Conservation (phyloP, 1,139 yeast species). For the Hyphopichia fennica region DNA sequence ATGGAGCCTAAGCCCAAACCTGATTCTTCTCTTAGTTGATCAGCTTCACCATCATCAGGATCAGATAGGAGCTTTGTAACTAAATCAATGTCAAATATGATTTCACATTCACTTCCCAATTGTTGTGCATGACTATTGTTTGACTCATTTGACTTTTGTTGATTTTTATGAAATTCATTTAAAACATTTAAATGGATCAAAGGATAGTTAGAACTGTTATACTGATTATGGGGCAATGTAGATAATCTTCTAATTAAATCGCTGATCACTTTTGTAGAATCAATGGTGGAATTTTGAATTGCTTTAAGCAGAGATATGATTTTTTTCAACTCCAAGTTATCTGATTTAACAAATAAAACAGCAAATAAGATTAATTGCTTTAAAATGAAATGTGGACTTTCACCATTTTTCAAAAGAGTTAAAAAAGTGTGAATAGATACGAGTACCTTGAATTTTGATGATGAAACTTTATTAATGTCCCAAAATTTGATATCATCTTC, state of each 20-base stretch:
- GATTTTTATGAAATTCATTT: slow-evolving; percentile 5
- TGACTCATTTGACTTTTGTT: slow-evolving; percentile 2
- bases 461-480: slow-evolving; percentile 4
- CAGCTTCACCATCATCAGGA: slow-evolving; percentile 1
- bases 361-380: slow-evolving; percentile 27
- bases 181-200: slow-evolving; percentile 2
- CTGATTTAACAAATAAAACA: slow-evolving; percentile 15
- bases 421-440: slow-evolving; percentile 10
- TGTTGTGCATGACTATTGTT: not conserved
- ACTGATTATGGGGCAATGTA: slow-evolving; percentile 5
- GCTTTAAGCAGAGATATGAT: slow-evolving; percentile 14
- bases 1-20: not conserved
- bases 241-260: slow-evolving; percentile 13
- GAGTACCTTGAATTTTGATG: slow-evolving; percentile 4
- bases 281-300: slow-evolving; percentile 10
- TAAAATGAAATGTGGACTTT: slow-evolving; percentile 26
- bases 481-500: slow-evolving; percentile 14
- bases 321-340: slow-evolving; percentile 10
- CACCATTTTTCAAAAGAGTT: slow-evolving; percentile 24
- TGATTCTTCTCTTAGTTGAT: not conserved
- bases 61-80: slow-evolving; percentile 9
- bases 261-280: slow-evolving; percentile 10
- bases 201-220: slow-evolving; percentile 5
- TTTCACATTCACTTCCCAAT: slow-evolving; percentile 6
- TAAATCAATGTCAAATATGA: slow-evolving; percentile 10